These are phyloP conservation scores for Amanita muscaria DNA, from an alignment of 768 basidiomycete species.

Conservation along the genomic window DNA sequence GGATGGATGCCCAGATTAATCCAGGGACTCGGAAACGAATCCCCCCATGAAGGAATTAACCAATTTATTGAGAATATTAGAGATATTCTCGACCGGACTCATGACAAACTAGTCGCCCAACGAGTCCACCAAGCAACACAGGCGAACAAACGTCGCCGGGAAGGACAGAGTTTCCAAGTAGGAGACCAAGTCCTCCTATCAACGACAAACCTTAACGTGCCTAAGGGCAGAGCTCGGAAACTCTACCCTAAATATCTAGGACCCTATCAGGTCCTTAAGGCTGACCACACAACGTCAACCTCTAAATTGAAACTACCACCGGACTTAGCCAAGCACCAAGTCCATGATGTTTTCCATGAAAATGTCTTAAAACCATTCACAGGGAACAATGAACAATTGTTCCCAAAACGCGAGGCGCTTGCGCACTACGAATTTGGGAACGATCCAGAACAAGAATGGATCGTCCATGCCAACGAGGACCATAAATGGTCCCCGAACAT, in stretches of 20 bases:
- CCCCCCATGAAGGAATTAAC: neutral
- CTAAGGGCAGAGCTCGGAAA: neutral
- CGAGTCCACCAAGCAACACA: neutral
- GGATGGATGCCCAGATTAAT: slow-evolving; percentile 20
- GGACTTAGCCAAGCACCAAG: neutral
- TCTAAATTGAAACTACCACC: neutral
- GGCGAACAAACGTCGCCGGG: neutral
- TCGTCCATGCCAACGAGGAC: neutral
- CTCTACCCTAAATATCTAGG: neutral
- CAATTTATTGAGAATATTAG: neutral
- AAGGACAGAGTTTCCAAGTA: neutral
- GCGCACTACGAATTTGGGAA: no score
- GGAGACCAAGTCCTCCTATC: neutral
- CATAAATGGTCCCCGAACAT: neutral
- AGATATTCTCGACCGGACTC: no score
- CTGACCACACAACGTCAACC: no score
- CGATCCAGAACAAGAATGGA: neutral
- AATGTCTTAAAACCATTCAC: neutral
- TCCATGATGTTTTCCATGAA: no score
- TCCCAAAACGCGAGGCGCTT: neutral
- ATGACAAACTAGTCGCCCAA: neutral
- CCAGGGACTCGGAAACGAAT: neutral
- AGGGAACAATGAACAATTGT: neutral
- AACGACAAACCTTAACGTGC: neutral
- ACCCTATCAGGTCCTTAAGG: neutral